A percentile compares a stretch with the other conserved stretches of the same genome.
Conservation (phyloP, 2,329 filamentous ascomycete species). For the Nothopassalora personata region DNA sequence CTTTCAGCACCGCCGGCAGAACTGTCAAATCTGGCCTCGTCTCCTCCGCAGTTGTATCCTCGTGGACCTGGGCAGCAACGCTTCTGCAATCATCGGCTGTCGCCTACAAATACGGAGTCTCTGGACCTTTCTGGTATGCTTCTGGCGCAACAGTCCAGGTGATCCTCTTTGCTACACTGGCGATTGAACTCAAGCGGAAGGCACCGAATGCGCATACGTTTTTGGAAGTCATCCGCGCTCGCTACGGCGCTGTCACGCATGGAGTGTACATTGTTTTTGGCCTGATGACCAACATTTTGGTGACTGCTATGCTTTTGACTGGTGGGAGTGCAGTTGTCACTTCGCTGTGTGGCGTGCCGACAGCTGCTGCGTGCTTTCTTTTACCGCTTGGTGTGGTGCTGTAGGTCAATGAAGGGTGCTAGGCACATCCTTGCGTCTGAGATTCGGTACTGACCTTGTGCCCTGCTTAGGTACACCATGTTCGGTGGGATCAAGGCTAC, state of each 20-base stretch:
- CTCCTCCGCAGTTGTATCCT: conserved; percentile 82
- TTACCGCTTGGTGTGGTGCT: conserved; percentile 69
- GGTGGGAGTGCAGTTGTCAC: conserved; percentile 68
- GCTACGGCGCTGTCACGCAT: conserved; percentile 70
- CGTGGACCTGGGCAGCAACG: conserved; percentile 79
- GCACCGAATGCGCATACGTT: conserved; percentile 76
- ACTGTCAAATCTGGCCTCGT: conserved; percentile 87
- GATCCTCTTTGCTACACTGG: conserved; percentile 80
- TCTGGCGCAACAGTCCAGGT: conserved; percentile 75
- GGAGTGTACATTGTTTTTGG: conserved; percentile 77
- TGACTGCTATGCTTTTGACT: conserved; percentile 83
- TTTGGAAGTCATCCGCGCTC: conserved; percentile 74
- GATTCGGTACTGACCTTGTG: too few relatives aligned
- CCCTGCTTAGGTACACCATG: conserved; percentile 45
- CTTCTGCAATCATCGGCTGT: conserved; percentile 59
- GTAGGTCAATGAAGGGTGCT: conserved; percentile 41
- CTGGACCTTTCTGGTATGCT: conserved; percentile 62
- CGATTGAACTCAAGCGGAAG: conserved; percentile 81
- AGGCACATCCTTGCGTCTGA: too few relatives aligned
- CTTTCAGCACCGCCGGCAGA: conserved; percentile 83
- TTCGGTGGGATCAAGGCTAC: conserved; percentile 77
- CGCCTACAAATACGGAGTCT: conserved; percentile 64
- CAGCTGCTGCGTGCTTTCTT: conserved; percentile 76
- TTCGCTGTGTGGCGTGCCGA: conserved; percentile 67
- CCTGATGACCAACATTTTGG: conserved; percentile 70